Conservation (phyloP, 2,329 filamentous ascomycete species). For the Colletotrichum plurivorum region DNA sequence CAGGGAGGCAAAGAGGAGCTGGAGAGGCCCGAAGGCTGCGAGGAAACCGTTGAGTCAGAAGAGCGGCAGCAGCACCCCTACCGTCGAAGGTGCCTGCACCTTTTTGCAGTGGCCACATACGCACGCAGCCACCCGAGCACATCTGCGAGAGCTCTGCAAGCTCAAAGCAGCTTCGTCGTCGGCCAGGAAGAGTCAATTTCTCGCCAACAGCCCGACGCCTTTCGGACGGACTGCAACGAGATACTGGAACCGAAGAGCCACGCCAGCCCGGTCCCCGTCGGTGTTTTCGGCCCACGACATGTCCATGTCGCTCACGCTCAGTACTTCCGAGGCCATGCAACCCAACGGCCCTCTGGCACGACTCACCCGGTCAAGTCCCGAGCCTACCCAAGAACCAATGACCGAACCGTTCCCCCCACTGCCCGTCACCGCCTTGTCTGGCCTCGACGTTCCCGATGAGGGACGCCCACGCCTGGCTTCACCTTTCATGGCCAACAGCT, state of each 20-base stretch:
- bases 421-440: neutral
- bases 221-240: slow-evolving; percentile 66
- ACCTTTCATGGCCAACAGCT: slow-evolving; percentile 71
- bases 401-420: slow-evolving; percentile 40
- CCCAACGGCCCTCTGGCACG: slow-evolving; percentile 72
- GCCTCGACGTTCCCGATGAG: slow-evolving; percentile 41
- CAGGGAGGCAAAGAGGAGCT: slow-evolving; percentile 75
- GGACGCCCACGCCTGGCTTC: slow-evolving; percentile 63
- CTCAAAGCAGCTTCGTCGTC: slow-evolving; percentile 62
- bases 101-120: slow-evolving; percentile 77
- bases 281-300: slow-evolving; percentile 74
- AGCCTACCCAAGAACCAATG: slow-evolving; percentile 40
- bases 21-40: slow-evolving; percentile 70
- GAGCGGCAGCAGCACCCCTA: slow-evolving; percentile 71
- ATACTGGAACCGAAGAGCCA: slow-evolving; percentile 63
- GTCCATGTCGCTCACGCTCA: slow-evolving; percentile 73
- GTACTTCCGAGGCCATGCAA: slow-evolving; percentile 76
- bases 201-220: slow-evolving; percentile 69
- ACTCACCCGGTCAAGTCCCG: slow-evolving; percentile 63
- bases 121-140: slow-evolving; percentile 72
- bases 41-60: slow-evolving; percentile 46
- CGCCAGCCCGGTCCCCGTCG: slow-evolving; percentile 60
- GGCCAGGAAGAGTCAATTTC: slow-evolving; percentile 60
- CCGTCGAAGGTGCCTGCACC: slow-evolving; percentile 59
- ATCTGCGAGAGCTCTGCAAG: slow-evolving; percentile 75